Evolutionary conservation across 1,284 basidiomycete genomes (phyloP).

Genomic region (Sporisorium graminicola): DNA sequence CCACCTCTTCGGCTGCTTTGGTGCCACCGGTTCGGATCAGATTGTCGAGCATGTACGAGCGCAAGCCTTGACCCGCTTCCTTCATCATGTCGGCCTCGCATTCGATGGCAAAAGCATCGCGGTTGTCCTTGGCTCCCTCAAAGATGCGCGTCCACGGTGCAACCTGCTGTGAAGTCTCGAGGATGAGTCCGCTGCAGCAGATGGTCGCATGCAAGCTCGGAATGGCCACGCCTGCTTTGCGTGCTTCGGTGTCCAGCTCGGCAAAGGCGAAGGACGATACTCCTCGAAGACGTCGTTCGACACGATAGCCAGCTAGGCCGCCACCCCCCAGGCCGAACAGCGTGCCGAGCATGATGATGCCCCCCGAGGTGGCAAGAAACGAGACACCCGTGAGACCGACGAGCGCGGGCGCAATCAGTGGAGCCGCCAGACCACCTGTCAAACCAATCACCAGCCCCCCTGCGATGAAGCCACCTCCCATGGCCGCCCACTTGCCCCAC

Average conservation of each 20-base stretch:
- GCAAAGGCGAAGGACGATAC: slow-evolving; percentile 52
- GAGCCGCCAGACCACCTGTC: slow-evolving; percentile 63
- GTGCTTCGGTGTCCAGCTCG: slow-evolving; percentile 47
- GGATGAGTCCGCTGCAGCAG: slow-evolving; percentile 59
- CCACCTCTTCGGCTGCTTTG: slow-evolving; percentile 70
- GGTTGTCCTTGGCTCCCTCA: slow-evolving; percentile 37
- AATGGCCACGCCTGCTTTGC: slow-evolving; percentile 51
- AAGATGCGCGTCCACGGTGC: slow-evolving; percentile 49
- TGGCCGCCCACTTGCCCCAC: slow-evolving; percentile 61
- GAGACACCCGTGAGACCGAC: slow-evolving; percentile 60
- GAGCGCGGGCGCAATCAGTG: slow-evolving; percentile 59
- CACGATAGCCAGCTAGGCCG: slow-evolving; percentile 62
- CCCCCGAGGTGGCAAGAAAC: slow-evolving; percentile 61
- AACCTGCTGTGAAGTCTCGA: slow-evolving; percentile 52
- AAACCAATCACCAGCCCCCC: slow-evolving; percentile 60
- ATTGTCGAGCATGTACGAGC: slow-evolving; percentile 55
- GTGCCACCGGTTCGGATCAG: slow-evolving; percentile 53
- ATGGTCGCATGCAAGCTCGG: slow-evolving; percentile 65
- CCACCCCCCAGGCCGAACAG: slow-evolving; percentile 63
- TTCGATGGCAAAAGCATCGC: slow-evolving; percentile 59
- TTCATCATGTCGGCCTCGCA: slow-evolving; percentile 60
- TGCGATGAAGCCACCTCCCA: slow-evolving; percentile 57
- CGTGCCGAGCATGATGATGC: slow-evolving; percentile 63
- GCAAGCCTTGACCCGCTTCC: slow-evolving; percentile 51
- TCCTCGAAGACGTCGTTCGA: slow-evolving; percentile 56